A percentile compares a stretch with the other conserved stretches of the same genome.
phyloP scores from a whole-genome alignment of 2,329 filamentous ascomycete genomes.

The Orbilia ellipsospora region DNA sequence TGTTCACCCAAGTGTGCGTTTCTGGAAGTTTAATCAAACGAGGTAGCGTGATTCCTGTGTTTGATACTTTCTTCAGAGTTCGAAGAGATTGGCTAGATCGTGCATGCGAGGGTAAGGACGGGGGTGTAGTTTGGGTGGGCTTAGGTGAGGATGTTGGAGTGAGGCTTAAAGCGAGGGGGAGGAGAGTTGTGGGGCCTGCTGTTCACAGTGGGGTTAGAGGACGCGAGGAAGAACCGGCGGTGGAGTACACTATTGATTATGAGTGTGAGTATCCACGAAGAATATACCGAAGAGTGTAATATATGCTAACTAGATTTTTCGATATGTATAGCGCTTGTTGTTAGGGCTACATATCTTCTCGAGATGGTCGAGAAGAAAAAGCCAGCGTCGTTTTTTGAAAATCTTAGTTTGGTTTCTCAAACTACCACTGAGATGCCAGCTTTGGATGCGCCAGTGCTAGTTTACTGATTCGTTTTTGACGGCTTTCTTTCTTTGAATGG shows the following conservation, averaged over 20 bases:
- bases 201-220: conserved; percentile 23
- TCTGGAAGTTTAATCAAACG: conserved; percentile 29
- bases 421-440: not conserved
- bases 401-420: conserved; percentile 17
- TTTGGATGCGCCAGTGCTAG: conserved; percentile 25
- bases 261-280: conserved; percentile 16
- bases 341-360: conserved; percentile 40
- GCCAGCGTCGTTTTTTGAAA: conserved; percentile 38
- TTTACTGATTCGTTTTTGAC: not conserved
- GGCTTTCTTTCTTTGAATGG: not conserved
- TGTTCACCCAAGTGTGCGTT: conserved; percentile 45
- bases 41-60: conserved; percentile 34
- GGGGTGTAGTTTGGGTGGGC: conserved; percentile 31
- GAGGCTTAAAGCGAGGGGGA: conserved; percentile 30
- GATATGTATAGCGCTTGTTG: conserved; percentile 20
- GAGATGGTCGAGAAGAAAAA: conserved; percentile 50
- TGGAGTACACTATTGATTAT: conserved; percentile 42
- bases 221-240: conserved; percentile 29
- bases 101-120: conserved; percentile 6
- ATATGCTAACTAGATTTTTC: not conserved
- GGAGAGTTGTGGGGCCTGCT: conserved; percentile 18
- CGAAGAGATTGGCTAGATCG: conserved; percentile 33
- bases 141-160: conserved; percentile 49
- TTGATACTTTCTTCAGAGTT: conserved; percentile 45
- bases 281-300: not conserved